Conservation (phyloP, 148 eudicot species). For the Mesembryanthemum crystallinum region DNA sequence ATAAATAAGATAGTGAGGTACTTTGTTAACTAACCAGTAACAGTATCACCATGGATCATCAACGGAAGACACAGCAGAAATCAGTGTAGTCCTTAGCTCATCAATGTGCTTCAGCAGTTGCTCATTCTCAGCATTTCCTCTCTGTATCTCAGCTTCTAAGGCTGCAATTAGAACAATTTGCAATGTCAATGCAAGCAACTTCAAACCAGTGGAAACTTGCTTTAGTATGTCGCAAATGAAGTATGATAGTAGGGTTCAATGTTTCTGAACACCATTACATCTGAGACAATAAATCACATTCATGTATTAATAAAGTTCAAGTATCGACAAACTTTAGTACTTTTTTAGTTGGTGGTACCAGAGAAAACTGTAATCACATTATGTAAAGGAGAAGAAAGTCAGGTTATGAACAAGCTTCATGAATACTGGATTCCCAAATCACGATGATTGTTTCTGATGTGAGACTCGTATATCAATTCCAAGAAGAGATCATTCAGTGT, state of each 20-base stretch:
- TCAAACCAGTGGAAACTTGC: background rate
- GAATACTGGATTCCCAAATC: background rate
- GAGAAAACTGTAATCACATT: background rate
- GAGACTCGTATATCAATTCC: background rate
- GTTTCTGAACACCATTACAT: background rate
- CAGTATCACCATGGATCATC: constrained; percentile 31
- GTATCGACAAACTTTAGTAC: background rate
- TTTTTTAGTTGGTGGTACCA: no score
- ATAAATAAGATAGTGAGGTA: background rate
- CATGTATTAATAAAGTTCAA: background rate
- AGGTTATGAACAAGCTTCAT: background rate
- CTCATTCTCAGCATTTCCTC: constrained; percentile 42
- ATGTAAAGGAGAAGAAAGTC: background rate
- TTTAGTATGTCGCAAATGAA: constrained; percentile 1
- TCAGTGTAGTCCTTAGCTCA: constrained; percentile 42
- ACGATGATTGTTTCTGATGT: background rate
- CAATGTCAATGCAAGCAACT: background rate
- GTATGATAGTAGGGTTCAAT: background rate
- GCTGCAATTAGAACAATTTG: constrained; percentile 31
- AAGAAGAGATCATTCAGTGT: background rate
- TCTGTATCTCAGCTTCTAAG: constrained; percentile 42
- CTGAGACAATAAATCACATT: background rate
- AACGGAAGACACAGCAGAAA: constrained; percentile 37
- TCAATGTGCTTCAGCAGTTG: constrained; percentile 45
- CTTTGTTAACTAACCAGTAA: background rate